Evolutionary conservation across 208 protist species (phyloP).

Genomic region (Porcisia hertigi): DNA sequence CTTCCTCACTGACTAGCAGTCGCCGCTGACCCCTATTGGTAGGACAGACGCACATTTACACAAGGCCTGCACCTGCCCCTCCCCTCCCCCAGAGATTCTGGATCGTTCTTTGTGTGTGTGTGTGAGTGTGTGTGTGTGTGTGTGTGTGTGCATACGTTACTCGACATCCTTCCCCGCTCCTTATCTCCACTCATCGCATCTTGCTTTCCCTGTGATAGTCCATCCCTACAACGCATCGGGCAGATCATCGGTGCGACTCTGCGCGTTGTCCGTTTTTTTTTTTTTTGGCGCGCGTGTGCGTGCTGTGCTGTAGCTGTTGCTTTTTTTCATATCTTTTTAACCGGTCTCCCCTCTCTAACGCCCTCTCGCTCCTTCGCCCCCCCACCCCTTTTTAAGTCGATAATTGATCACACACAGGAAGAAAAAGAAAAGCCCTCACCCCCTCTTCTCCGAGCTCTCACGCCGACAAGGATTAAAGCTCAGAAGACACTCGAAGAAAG

Average conservation of each 20-base stretch:
- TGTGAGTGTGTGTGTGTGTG: slow-evolving; percentile 10
- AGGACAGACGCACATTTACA: background rate
- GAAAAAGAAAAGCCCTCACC: no score
- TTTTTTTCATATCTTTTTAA: background rate
- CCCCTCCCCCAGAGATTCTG: no score
- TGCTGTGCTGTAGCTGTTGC: background rate
- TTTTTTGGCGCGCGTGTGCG: background rate
- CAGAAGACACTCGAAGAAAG: background rate
- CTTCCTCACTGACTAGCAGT: no score
- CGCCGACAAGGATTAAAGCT: background rate
- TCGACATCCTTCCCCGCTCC: background rate
- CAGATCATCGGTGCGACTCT: background rate
- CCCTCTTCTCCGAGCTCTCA: background rate
- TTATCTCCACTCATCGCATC: background rate
- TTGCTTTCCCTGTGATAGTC: background rate
- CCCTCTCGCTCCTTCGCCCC: background rate
- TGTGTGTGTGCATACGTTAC: slow-evolving; percentile 4
- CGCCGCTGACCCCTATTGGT: no score
- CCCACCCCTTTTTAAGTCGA: background rate
- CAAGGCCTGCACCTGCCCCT: background rate
- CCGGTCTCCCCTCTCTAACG: background rate
- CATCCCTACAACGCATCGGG: background rate
- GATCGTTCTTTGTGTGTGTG: background rate
- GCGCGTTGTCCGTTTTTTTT: slow-evolving; percentile 13
- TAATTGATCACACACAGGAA: no score